A percentile compares a stretch with the other conserved stretches of the same genome.
Evolutionary conservation across 2,329 filamentous ascomycete genomes (phyloP).

Genomic region (Berkeleyomyces rouxiae): DNA sequence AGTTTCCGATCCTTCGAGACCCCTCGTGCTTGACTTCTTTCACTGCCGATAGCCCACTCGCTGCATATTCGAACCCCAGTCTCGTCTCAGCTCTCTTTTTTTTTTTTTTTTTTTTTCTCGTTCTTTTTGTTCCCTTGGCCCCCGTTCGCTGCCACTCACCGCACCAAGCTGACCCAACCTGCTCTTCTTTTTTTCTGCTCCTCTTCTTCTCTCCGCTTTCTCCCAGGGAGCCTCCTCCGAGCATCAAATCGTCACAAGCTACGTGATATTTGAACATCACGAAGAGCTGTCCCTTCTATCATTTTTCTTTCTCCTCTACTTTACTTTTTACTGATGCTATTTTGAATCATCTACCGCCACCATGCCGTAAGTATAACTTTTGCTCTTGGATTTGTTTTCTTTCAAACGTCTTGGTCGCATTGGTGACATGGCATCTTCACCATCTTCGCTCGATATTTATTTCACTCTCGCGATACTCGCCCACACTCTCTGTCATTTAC

Average conservation of each 20-base stretch:
- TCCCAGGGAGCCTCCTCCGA: not conserved
- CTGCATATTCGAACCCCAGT: conserved; percentile 2
- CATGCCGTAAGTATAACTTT: conserved; percentile 2
- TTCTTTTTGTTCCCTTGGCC: not conserved
- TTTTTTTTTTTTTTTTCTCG: not conserved
- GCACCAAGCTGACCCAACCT: not conserved
- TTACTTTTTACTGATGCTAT: not conserved
- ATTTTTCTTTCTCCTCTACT: not conserved
- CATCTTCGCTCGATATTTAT: not conserved
- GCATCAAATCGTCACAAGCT: not conserved
- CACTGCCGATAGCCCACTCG: not conserved
- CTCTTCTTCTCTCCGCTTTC: conserved; percentile 2
- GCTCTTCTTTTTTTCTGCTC: not conserved
- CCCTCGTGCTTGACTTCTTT: not conserved
- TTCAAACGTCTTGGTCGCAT: not conserved
- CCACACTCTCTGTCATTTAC: not conserved
- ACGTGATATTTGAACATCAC: not conserved
- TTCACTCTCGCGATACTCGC: not conserved
- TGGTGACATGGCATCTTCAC: not conserved
- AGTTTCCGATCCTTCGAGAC: not conserved
- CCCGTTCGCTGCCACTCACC: not conserved
- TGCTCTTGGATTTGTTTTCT: not conserved
- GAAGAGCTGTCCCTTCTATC: not conserved
- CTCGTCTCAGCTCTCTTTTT: not conserved
- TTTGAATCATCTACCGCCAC: not conserved